Conservation (phyloP, 192 early-diverging fungal genomes). For the Cladochytrium replicatum region DNA sequence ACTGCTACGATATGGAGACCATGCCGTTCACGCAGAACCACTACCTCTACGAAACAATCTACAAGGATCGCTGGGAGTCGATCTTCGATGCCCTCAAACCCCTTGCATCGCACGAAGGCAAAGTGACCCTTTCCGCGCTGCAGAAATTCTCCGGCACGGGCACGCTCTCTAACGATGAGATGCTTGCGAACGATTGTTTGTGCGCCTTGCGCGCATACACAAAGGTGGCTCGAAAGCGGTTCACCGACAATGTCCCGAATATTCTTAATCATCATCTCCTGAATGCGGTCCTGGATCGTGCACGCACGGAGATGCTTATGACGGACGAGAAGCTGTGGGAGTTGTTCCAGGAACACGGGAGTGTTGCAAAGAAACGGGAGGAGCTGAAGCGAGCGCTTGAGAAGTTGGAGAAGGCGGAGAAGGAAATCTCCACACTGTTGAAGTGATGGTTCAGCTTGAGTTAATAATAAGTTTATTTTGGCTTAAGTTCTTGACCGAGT, state of each 20-base stretch:
- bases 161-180: conserved; percentile 2
- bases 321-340: no score
- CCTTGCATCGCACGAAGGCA: not conserved
- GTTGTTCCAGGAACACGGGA: no score
- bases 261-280: conserved; percentile 3
- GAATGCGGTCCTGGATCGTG: not conserved
- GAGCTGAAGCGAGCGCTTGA: no score
- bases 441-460: no score
- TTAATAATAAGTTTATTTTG: no score
- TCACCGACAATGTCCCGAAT: conserved; percentile 7
- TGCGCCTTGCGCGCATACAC: conserved; percentile 6
- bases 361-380: no score
- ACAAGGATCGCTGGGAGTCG: not conserved
- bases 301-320: no score
- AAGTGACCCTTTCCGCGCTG: conserved; percentile 1
- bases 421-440: no score
- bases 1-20: not conserved
- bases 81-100: not conserved
- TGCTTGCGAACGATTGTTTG: conserved; percentile 3
- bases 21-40: conserved; percentile 6
- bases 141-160: not conserved
- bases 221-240: conserved; percentile 6
- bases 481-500: no score
- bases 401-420: no score
- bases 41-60: not conserved